These are phyloP conservation scores for Penicillium sp. DNA, from an alignment of 2,329 filamentous ascomycete species.

Conservation along the genomic window DNA sequence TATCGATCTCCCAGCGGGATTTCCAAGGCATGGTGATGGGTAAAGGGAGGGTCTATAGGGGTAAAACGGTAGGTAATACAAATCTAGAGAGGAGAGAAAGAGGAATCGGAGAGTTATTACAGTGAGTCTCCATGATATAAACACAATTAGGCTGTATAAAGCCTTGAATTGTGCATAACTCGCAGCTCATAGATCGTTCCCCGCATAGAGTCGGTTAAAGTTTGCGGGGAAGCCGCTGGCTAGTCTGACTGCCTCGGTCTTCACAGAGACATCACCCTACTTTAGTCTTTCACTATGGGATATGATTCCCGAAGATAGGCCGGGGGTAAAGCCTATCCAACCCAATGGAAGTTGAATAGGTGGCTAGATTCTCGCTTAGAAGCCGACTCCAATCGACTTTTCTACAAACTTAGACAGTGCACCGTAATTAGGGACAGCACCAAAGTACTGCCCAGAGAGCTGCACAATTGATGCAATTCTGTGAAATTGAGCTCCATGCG, in stretches of 20 bases:
- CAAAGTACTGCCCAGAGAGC: no score
- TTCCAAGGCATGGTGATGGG: constrained; percentile 48
- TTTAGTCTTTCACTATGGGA: no score
- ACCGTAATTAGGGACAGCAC: no score
- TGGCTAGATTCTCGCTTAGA: no score
- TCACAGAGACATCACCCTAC: not conserved
- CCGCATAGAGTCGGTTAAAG: constrained; percentile 18
- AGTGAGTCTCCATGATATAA: not conserved
- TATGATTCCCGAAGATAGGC: no score
- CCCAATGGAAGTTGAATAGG: no score
- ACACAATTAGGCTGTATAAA: not conserved
- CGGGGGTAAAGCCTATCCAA: not conserved
- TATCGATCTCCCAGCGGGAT: constrained; percentile 48
- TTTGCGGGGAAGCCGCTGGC: constrained; percentile 19
- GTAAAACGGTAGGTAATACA: constrained; percentile 20
- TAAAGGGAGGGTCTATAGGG: no score
- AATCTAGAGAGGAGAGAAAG: not conserved
- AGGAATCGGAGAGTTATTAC: not conserved
- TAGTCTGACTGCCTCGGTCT: constrained; percentile 2
- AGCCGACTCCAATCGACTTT: no score
- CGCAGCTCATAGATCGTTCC: not conserved
- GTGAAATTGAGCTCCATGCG: constrained; percentile 9
- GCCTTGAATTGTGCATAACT: not conserved
- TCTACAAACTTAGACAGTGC: no score
- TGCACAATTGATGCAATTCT: not conserved